Conservation (phyloP, 1,284 basidiomycete species). For the Cryptococcus deneoformans region DNA sequence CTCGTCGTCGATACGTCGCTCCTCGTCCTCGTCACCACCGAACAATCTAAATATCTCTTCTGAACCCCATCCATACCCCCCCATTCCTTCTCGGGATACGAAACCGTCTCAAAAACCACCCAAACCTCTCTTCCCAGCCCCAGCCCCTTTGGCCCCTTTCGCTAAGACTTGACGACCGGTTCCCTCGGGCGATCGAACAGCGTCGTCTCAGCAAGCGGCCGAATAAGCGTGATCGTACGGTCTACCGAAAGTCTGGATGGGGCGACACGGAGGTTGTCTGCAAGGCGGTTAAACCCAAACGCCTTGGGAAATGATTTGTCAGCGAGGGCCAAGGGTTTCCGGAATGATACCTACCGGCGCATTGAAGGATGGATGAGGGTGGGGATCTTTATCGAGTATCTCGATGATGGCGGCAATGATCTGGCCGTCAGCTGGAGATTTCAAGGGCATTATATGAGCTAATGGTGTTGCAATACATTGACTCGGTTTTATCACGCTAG, state of each 20-base stretch:
- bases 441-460: neutral
- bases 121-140: constrained; percentile 10
- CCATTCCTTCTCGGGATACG: neutral
- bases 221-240: neutral
- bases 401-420: constrained; percentile 17
- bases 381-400: constrained; percentile 19
- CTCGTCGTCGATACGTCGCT: neutral
- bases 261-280: neutral
- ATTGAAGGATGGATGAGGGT: constrained; percentile 20
- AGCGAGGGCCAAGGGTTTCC: neutral
- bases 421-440: constrained; percentile 13
- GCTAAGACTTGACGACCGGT: constrained; percentile 1
- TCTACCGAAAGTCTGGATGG: neutral
- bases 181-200: constrained; percentile 1
- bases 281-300: constrained; percentile 2
- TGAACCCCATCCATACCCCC: neutral
- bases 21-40: neutral
- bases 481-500: no score
- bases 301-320: constrained; percentile 4
- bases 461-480: no score
- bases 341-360: constrained; percentile 24
- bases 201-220: constrained; percentile 6
- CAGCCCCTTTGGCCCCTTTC: neutral
- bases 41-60: neutral
- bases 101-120: constrained; percentile 11